Evolutionary conservation across 1,139 yeast species (phyloP).

Genomic region (Suhomyces panamericanus): DNA sequence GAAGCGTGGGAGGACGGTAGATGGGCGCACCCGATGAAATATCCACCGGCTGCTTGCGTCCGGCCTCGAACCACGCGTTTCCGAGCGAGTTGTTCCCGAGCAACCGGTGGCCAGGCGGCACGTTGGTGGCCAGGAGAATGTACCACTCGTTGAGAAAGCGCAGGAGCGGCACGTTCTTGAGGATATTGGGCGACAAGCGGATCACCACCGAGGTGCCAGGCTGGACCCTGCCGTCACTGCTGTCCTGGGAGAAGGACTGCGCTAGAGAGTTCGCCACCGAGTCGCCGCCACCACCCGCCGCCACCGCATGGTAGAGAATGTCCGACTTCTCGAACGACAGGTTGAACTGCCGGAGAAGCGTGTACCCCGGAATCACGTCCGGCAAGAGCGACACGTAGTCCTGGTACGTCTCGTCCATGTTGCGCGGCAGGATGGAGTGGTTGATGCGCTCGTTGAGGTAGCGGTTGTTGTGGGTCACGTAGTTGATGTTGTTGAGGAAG

Average conservation of each 20-base stretch:
- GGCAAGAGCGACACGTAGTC: constrained; percentile 22
- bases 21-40: not conserved
- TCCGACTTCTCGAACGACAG: constrained; percentile 17
- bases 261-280: too few relatives aligned
- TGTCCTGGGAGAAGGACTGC: too few relatives aligned
- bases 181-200: constrained; percentile 29
- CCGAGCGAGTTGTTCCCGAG: constrained; percentile 21
- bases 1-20: constrained; percentile 28
- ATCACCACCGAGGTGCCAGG: constrained; percentile 23
- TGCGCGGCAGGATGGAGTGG: constrained; percentile 12
- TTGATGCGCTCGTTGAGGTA: constrained; percentile 22
- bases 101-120: constrained; percentile 19
- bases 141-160: constrained; percentile 40
- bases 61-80: constrained; percentile 18
- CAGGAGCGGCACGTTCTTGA: constrained; percentile 22
- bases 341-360: constrained; percentile 22
- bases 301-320: constrained; percentile 22
- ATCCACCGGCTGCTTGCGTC: constrained; percentile 8
- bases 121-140: constrained; percentile 27
- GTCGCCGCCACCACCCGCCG: too few relatives aligned
- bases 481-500: constrained; percentile 30
- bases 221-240: not conserved
- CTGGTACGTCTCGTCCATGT: constrained; percentile 10
- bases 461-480: constrained; percentile 24
- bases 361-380: constrained; percentile 26